Evolutionary conservation across 2,329 filamentous ascomycete genomes (phyloP), one percentile per base, ranked within the genome.

Genomic region (Penicillium sp.): DNA sequence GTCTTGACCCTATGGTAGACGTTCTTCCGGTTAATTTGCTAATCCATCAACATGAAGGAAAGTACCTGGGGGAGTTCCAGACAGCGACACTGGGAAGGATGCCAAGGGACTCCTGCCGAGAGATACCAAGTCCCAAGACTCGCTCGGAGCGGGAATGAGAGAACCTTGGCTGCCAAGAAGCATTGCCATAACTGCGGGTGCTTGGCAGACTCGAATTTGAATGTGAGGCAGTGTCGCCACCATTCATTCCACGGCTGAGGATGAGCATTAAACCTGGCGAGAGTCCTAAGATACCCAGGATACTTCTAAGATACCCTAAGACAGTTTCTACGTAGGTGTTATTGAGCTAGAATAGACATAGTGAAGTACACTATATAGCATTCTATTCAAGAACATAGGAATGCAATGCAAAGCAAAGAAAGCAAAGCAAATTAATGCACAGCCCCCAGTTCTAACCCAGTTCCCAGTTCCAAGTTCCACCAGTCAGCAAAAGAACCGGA

Each of bases 81-180:
- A 26, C 42, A 44, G 18, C 42, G 26, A 38, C 6, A 38, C 35
- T 34, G 40, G 28, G 4, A 34, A 16, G 26, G 10, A 9, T 38
- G 40, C 38, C 36, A 40, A 47, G 45, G 9, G 26, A 27, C 26
- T 46, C 37, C 10, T 18, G 37, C 41, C 40, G 38, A 46, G 44
- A 46, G 32, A 44, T 48, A 46, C 54, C 54, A 55, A 54, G 52
- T 51, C 47, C 49, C 44, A 54, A 49, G 45, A 42, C 29, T 45
- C 51, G 22, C 37, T 47, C 57, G 55, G 57, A 55, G 57, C 57
- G 57, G 56, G 54, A 59, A 50, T 55, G 53, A 58, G 57, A 55
- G 53, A 57, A 34, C 51, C 57, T 59, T 59, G 57, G 57, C 57
- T 58, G 57, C 57, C 55, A 59, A 59, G 56, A 58, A 40, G 46